Conservation (phyloP, 2,329 filamentous ascomycete species). For the Penicillium sp. region DNA sequence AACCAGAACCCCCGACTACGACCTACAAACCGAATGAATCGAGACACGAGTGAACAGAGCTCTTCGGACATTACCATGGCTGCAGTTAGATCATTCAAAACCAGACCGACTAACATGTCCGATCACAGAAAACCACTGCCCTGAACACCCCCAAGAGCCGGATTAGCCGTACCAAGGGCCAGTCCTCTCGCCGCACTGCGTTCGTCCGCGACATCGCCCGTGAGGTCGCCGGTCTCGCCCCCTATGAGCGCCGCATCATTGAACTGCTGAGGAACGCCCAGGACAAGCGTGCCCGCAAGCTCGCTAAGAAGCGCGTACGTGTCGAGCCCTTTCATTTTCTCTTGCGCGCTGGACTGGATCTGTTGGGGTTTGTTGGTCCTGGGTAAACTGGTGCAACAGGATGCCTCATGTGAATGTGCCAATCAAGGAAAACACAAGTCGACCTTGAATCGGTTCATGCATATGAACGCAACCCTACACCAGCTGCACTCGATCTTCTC, state of each 20-base stretch:
- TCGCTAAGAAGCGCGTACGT: conserved; percentile 96
- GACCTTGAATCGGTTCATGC: background rate
- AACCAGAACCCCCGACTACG: conserved; percentile 1
- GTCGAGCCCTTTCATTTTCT: background rate
- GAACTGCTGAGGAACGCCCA: conserved; percentile 98
- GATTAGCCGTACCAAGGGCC: conserved; percentile 84
- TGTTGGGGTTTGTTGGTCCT: background rate
- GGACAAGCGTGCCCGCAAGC: conserved; percentile 98
- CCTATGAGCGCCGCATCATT: conserved; percentile 97
- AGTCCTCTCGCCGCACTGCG: conserved; percentile 91
- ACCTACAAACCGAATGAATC: background rate
- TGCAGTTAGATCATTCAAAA: conserved; percentile 1
- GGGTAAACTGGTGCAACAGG: background rate
- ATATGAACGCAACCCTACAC: background rate
- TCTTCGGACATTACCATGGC: background rate
- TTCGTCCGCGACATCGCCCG: conserved; percentile 97
- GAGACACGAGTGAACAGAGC: conserved; percentile 1
- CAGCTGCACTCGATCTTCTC: background rate
- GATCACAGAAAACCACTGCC: conserved; percentile 70
- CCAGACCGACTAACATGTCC: conserved; percentile 41
- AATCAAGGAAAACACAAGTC: background rate
- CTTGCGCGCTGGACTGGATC: background rate
- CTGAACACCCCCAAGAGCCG: conserved; percentile 68
- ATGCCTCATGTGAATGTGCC: conserved; percentile 2
- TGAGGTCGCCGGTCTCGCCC: conserved; percentile 92